These are phyloP conservation scores for Staphylotrichum tortipilum DNA, from an alignment of 495 filamentous ascomycete genomes.

Conservation along the genomic window DNA sequence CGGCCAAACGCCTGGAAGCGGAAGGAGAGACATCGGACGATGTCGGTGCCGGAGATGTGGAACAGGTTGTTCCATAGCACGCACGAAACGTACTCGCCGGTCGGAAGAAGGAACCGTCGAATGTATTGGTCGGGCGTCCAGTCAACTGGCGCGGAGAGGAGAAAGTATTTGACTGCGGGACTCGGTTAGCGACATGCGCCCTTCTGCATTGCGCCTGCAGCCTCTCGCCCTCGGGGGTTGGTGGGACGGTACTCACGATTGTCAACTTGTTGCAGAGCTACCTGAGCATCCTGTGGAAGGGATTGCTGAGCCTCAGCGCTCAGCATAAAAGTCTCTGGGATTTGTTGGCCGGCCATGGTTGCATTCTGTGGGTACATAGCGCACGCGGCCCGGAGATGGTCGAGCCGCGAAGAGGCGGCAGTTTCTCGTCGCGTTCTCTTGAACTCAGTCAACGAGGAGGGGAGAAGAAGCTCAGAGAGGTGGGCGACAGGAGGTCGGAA, in stretches of 20 bases:
- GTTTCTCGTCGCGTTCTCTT: conserved; percentile 10
- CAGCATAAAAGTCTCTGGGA: conserved; percentile 97
- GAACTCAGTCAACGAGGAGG: neutral
- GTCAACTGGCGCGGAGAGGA: conserved; percentile 96
- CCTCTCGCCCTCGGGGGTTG: too few species aligned
- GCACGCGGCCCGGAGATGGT: conserved; percentile 9
- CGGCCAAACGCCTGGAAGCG: conserved; percentile 97
- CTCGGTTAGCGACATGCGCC: conserved; percentile 15
- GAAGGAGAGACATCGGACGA: conserved; percentile 95
- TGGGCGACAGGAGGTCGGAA: neutral
- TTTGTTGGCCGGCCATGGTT: conserved; percentile 52
- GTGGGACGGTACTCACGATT: conserved; percentile 61
- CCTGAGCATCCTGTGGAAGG: conserved; percentile 91
- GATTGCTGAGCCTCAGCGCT: conserved; percentile 93
- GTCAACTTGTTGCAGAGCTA: conserved; percentile 95
- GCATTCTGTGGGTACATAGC: conserved; percentile 47
- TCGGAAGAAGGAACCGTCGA: conserved; percentile 86
- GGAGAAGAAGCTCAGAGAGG: neutral
- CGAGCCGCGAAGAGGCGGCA: conserved; percentile 7
- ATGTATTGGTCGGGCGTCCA: conserved; percentile 97
- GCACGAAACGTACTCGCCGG: conserved; percentile 97
- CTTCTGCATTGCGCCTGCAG: too few species aligned
- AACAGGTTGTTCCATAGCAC: conserved; percentile 98
- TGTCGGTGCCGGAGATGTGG: conserved; percentile 97
- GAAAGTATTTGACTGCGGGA: conserved; percentile 90